Percentiles rank a stretch among this genome's conserved stretches.
Evolutionary conservation across 768 basidiomycete species (phyloP).

Genomic region (Ephemerocybe angulata): DNA sequence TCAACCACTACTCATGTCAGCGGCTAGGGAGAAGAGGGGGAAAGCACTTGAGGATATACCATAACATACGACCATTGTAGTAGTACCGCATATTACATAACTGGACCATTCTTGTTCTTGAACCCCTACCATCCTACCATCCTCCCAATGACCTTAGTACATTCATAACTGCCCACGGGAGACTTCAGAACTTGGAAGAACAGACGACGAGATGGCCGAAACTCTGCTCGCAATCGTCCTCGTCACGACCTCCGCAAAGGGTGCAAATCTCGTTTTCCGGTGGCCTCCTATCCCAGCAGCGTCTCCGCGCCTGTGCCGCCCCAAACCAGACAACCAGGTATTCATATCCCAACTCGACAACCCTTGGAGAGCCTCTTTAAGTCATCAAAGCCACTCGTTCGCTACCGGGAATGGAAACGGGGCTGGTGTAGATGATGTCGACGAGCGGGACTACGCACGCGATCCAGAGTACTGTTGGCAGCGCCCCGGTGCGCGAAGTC

Average conservation of each 20-base stretch:
- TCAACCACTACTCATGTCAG: too few relatives aligned
- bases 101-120: background rate
- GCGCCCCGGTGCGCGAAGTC: constrained; percentile 45
- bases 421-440: constrained; percentile 15
- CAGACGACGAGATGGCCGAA: constrained; percentile 55
- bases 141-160: too few relatives aligned
- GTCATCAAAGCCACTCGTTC: constrained; percentile 23
- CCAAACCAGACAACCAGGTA: constrained; percentile 46
- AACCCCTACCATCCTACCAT: background rate
- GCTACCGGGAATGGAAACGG: constrained; percentile 27
- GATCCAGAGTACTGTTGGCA: constrained; percentile 64
- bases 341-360: constrained; percentile 61
- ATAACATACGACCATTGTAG: too few relatives aligned
- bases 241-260: constrained; percentile 81
- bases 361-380: constrained; percentile 62
- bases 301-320: constrained; percentile 67
- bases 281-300: constrained; percentile 76
- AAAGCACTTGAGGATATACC: background rate
- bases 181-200: too few relatives aligned
- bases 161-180: too few relatives aligned
- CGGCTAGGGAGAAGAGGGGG: too few relatives aligned
- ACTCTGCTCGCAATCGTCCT: constrained; percentile 78
- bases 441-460: constrained; percentile 20
- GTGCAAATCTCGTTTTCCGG: constrained; percentile 72
- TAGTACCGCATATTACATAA: background rate